A percentile compares a stretch with the other conserved stretches of the same genome.
Conservation (phyloP, 768 basidiomycete species). For the Suillus americanus region DNA sequence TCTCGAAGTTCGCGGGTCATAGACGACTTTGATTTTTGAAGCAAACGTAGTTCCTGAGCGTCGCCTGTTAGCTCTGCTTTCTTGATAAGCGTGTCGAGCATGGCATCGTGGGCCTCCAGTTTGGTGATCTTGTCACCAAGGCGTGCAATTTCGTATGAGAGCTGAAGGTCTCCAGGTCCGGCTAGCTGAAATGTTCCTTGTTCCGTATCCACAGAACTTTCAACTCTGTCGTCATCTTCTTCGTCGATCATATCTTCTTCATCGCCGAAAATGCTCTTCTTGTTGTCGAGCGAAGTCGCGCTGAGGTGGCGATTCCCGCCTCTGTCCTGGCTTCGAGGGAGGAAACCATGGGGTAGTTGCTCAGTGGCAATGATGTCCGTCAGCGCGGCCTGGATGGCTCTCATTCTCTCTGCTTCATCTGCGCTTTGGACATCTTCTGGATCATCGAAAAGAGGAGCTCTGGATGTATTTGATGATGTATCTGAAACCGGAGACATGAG, state of each 20-base stretch:
- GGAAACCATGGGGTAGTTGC: conserved; percentile 40
- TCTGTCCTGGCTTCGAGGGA: conserved; percentile 10
- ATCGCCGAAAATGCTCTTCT: conserved; percentile 36
- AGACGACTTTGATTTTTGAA: conserved; percentile 78
- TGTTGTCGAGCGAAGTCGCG: conserved; percentile 14
- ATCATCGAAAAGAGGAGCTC: conserved; percentile 81
- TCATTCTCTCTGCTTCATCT: conserved; percentile 83
- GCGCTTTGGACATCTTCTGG: conserved; percentile 60
- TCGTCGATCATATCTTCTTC: conserved; percentile 45
- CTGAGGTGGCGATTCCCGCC: conserved; percentile 9
- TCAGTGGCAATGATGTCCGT: conserved; percentile 94
- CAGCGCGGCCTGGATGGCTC: conserved; percentile 94
- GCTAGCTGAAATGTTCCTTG: conserved; percentile 69
- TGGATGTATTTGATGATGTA: conserved; percentile 47
- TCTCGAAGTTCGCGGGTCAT: conserved; percentile 83
- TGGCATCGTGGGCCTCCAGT: conserved; percentile 75
- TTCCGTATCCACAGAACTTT: conserved; percentile 28
- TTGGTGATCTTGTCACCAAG: conserved; percentile 74
- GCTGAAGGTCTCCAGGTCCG: conserved; percentile 85
- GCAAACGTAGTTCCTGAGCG: conserved; percentile 77
- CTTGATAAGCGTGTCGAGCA: conserved; percentile 85
- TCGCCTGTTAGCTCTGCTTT: conserved; percentile 95
- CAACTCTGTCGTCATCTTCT: conserved; percentile 38
- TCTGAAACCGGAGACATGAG: conserved; percentile 74
- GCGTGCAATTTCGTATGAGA: conserved; percentile 82